Percentiles rank a stretch among this genome's conserved stretches.
phyloP scores from a whole-genome alignment of 371 early-diverging fungal genomes.

The Mucor circinelloides region DNA sequence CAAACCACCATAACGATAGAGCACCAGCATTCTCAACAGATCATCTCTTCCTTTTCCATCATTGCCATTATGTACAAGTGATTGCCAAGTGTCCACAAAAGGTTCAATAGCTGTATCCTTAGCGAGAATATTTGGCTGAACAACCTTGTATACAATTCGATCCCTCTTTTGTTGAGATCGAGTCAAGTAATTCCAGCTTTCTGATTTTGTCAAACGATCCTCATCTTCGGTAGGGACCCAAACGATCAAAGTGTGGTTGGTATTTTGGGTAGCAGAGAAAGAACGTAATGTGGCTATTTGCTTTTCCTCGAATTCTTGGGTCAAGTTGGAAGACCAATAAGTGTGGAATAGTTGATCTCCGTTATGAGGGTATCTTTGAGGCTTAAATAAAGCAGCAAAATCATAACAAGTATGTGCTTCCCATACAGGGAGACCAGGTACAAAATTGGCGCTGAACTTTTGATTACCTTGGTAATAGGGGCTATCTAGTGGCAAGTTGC shows the following conservation, averaged over 20 bases:
- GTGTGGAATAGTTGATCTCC: conserved; percentile 41
- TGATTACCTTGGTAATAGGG: conserved; percentile 32
- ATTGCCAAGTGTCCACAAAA: conserved; percentile 21
- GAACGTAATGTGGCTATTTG: conserved; percentile 44
- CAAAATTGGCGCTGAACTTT: conserved; percentile 30
- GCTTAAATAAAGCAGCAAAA: conserved; percentile 39
- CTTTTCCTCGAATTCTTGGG: conserved; percentile 29
- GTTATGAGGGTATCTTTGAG: conserved; percentile 14
- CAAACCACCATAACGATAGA: conserved; percentile 50
- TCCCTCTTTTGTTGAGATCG: conserved; percentile 8
- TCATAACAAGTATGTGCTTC: conserved; percentile 54
- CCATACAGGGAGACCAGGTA: conserved; percentile 43
- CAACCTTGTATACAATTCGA: conserved; percentile 21
- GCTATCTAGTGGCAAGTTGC: conserved; percentile 19
- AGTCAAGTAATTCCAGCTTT: conserved; percentile 25
- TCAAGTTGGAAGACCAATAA: conserved; percentile 33
- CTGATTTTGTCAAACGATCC: conserved; percentile 10
- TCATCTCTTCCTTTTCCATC: conserved; percentile 29
- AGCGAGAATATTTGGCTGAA: background rate
- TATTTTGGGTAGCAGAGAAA: conserved; percentile 53
- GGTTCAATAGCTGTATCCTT: conserved; percentile 26
- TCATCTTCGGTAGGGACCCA: conserved; percentile 46
- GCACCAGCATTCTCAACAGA: conserved; percentile 36
- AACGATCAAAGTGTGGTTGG: conserved; percentile 34
- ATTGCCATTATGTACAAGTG: conserved; percentile 12